Evolutionary conservation across 441 rosid genomes (phyloP).

Genomic region (Populus hybrid): DNA sequence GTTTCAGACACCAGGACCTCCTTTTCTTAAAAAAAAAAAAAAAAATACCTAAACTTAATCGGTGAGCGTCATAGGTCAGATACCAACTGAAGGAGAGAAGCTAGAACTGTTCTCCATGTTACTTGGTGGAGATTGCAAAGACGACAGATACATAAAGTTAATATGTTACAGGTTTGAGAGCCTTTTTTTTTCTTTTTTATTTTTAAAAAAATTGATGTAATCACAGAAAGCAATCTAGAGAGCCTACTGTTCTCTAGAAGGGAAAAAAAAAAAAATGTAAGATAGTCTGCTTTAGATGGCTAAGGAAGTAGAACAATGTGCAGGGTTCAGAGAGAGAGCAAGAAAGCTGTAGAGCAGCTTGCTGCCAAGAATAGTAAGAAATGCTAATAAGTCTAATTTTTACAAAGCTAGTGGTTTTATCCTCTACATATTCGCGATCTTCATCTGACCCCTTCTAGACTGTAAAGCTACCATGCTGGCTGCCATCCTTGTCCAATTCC

Average conservation of each 20-base stretch:
- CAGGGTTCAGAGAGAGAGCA: conserved; percentile 9
- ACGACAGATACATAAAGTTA: conserved; percentile 27
- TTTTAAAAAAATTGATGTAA: conserved; percentile 21
- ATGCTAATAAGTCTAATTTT: conserved; percentile 29
- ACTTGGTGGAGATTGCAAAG: conserved; percentile 30
- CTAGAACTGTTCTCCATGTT: conserved; percentile 25
- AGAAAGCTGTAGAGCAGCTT: conserved; percentile 27
- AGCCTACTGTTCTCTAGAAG: conserved; percentile 19
- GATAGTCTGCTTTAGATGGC: conserved; percentile 29
- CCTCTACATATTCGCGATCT: background rate
- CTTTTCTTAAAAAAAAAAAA: background rate
- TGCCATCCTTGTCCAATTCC: too few species aligned
- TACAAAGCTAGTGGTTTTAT: background rate
- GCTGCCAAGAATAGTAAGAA: conserved; percentile 6
- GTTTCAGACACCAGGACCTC: conserved; percentile 11
- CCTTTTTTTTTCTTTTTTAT: background rate
- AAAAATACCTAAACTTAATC: conserved; percentile 17
- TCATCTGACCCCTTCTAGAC: too few species aligned
- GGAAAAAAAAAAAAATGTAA: conserved; percentile 23
- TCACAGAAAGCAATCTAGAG: conserved; percentile 24
- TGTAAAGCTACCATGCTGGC: too few species aligned
- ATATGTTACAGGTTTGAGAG: conserved; percentile 27
- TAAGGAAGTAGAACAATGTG: conserved; percentile 12
- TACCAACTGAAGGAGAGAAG: conserved; percentile 22
- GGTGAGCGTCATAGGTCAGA: conserved; percentile 24